Conservation (phyloP, 768 basidiomycete species). For the Heimioporus sp. region DNA sequence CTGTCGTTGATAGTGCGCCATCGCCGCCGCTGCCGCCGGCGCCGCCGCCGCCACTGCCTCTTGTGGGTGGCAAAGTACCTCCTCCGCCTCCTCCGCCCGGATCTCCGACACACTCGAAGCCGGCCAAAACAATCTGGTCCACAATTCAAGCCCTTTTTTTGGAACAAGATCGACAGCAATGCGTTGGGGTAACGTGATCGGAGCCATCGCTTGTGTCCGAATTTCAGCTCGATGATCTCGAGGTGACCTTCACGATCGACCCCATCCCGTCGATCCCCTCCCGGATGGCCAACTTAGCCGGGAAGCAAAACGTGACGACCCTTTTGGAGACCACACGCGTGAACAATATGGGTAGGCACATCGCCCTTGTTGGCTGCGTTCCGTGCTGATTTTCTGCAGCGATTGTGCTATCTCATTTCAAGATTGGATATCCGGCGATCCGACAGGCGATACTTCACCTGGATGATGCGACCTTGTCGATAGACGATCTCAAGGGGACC, state of each 20-base stretch:
- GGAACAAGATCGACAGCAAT: constrained; percentile 67
- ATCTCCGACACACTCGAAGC: constrained; percentile 31
- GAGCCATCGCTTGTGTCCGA: constrained; percentile 43
- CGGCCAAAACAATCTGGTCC: constrained; percentile 41
- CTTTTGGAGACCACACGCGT: constrained; percentile 79
- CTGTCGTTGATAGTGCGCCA: no score
- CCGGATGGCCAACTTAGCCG: constrained; percentile 38
- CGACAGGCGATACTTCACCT: constrained; percentile 68
- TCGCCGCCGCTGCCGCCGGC: constrained; percentile 31
- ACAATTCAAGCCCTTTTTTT: constrained; percentile 85
- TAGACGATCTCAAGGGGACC: constrained; percentile 76
- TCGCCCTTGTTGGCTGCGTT: not conserved
- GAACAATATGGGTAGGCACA: constrained; percentile 70
- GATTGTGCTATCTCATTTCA: constrained; percentile 82
- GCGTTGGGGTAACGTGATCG: constrained; percentile 60
- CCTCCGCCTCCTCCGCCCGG: constrained; percentile 34
- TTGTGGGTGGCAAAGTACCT: constrained; percentile 13
- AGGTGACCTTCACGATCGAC: constrained; percentile 68
- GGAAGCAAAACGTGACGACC: constrained; percentile 64
- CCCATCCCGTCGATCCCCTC: constrained; percentile 41
- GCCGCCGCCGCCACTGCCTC: constrained; percentile 26
- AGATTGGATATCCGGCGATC: constrained; percentile 61
- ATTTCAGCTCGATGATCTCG: constrained; percentile 69
- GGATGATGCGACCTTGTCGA: constrained; percentile 62
- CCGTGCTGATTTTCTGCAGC: constrained; percentile 42